phyloP scores from a whole-genome alignment of 345 rosid genomes.

The Gossypium anomalum region DNA sequence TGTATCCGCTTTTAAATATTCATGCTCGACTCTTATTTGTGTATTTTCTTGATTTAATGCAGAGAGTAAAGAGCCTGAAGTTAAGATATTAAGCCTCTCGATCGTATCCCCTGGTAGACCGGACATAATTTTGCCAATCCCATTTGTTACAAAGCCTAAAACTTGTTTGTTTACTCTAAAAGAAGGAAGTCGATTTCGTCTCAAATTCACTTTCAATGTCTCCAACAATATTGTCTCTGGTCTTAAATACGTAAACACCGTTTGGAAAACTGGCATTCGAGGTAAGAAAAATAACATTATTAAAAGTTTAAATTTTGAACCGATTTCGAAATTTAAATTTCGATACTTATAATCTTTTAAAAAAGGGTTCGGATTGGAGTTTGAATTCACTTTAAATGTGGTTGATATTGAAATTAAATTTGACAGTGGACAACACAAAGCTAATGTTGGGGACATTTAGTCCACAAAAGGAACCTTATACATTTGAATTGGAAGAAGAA shows the following conservation, averaged over 20 bases:
- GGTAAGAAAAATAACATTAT: conserved; percentile 28
- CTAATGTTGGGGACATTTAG: conserved; percentile 79
- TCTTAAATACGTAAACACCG: conserved; percentile 68
- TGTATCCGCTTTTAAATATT: too few relatives aligned
- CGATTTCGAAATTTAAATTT: background rate
- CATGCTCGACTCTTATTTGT: background rate
- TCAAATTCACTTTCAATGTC: conserved; percentile 61
- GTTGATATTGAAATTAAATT: background rate
- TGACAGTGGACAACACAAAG: conserved; percentile 57
- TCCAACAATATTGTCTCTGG: conserved; percentile 80
- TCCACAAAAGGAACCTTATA: conserved; percentile 68
- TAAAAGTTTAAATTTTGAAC: background rate
- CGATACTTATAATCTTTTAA: background rate
- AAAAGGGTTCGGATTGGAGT: background rate
- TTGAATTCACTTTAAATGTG: background rate
- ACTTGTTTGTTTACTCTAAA: conserved; percentile 62
- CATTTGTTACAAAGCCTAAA: conserved; percentile 49
- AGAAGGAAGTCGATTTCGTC: conserved; percentile 60
- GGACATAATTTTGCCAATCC: conserved; percentile 49
- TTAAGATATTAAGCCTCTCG: conserved; percentile 41
- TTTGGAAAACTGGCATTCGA: conserved; percentile 72
- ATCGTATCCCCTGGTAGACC: conserved; percentile 60
- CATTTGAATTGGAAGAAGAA: conserved; percentile 57
- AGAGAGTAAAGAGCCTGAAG: conserved; percentile 70
- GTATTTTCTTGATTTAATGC: conserved; percentile 13